These are phyloP conservation scores for Diplodia sapinea DNA, from an alignment of 2,329 filamentous ascomycete species.

Conservation along the genomic window DNA sequence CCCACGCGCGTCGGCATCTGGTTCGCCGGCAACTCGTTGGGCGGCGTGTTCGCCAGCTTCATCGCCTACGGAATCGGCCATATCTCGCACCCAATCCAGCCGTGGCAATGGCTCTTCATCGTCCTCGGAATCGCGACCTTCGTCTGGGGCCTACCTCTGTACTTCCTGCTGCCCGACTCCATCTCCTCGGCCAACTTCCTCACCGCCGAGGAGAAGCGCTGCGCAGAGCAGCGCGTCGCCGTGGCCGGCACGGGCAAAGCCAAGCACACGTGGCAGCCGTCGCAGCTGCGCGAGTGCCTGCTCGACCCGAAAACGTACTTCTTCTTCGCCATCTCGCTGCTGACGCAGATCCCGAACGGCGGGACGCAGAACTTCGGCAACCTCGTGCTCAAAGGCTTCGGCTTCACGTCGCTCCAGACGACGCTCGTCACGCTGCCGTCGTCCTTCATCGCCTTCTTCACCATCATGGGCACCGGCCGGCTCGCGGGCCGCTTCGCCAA, in stretches of 20 bases:
- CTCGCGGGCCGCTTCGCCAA: constrained; percentile 16
- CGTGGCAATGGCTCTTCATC: constrained; percentile 55
- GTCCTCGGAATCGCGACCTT: constrained; percentile 54
- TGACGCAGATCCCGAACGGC: constrained; percentile 32
- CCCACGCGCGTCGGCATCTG: constrained; percentile 55
- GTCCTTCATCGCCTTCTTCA: constrained; percentile 35
- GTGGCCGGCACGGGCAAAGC: constrained; percentile 59
- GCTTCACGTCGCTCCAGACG: constrained; percentile 30
- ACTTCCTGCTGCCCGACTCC: constrained; percentile 52
- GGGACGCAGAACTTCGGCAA: constrained; percentile 34
- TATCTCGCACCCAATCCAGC: constrained; percentile 40
- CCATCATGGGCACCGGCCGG: constrained; percentile 27
- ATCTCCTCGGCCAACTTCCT: constrained; percentile 36
- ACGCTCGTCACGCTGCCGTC: constrained; percentile 35
- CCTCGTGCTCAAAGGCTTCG: constrained; percentile 33
- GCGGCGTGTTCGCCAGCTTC: constrained; percentile 51
- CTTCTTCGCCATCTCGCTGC: constrained; percentile 28
- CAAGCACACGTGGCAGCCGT: constrained; percentile 79
- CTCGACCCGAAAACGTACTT: constrained; percentile 38
- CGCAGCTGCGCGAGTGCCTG: constrained; percentile 48
- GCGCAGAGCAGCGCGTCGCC: constrained; percentile 37
- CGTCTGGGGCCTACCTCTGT: constrained; percentile 50
- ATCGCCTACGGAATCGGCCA: constrained; percentile 31
- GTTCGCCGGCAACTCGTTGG: constrained; percentile 56
- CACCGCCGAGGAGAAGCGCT: constrained; percentile 35